phyloP scores from a whole-genome alignment of 176 grass and related monocot genomes.

The Dactylis glomerata region DNA sequence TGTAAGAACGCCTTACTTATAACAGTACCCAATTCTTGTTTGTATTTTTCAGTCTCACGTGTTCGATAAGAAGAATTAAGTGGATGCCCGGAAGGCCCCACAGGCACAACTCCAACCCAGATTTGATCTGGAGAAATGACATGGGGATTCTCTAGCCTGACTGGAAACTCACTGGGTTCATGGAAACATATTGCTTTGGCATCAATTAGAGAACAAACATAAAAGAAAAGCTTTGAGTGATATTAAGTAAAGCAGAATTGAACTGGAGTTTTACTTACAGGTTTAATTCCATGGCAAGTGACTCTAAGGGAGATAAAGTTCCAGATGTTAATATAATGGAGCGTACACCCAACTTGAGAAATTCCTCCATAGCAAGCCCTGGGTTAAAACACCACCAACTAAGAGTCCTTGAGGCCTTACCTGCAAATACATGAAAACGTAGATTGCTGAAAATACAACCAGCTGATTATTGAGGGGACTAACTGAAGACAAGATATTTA shows the following conservation, averaged over 20 bases:
- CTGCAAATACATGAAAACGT: slow-evolving; percentile 40
- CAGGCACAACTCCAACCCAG: slow-evolving; percentile 84
- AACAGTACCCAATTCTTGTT: slow-evolving; percentile 91
- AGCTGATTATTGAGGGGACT: slow-evolving; percentile 4
- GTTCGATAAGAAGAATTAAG: slow-evolving; percentile 89
- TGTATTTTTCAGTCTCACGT: slow-evolving; percentile 82
- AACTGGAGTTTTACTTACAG: slow-evolving; percentile 55
- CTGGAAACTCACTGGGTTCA: slow-evolving; percentile 78
- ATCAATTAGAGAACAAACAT: slow-evolving; percentile 20
- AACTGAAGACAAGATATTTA: not conserved
- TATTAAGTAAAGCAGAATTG: slow-evolving; percentile 23
- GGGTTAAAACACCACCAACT: slow-evolving; percentile 99
- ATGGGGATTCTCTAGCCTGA: slow-evolving; percentile 96
- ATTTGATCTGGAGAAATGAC: slow-evolving; percentile 92
- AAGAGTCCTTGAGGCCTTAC: slow-evolving; percentile 74
- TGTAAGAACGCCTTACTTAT: slow-evolving; percentile 57
- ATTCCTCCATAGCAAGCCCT: slow-evolving; percentile 92
- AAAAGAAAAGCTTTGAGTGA: slow-evolving; percentile 22
- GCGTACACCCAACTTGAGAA: slow-evolving; percentile 73
- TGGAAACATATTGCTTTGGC: slow-evolving; percentile 23
- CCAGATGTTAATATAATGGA: slow-evolving; percentile 97
- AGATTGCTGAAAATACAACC: slow-evolving; percentile 17
- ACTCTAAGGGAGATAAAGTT: slow-evolving; percentile 93
- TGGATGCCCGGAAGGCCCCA: slow-evolving; percentile 84
- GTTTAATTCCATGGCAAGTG: slow-evolving; percentile 93